A percentile compares a stretch with the other conserved stretches of the same genome.
Evolutionary conservation across 2,329 filamentous ascomycete species (phyloP).

Genomic region (Cordyceps javanica): DNA sequence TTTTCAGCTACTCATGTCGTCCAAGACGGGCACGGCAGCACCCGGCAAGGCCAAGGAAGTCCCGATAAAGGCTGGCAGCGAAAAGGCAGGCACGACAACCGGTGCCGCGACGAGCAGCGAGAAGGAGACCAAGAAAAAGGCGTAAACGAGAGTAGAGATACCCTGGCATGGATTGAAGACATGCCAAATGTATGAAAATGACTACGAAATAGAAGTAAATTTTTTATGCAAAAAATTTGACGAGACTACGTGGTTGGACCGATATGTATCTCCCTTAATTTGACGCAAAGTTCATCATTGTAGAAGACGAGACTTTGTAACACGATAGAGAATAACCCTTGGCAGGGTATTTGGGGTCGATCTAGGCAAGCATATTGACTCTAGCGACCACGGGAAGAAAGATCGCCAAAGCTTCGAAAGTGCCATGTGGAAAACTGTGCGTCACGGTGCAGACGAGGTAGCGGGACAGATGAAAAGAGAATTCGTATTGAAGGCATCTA

Average conservation of each 20-base stretch:
- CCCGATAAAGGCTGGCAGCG: slow-evolving; percentile 28
- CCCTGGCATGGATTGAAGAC: not conserved
- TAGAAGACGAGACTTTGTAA: slow-evolving; percentile 73
- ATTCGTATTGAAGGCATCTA: slow-evolving; percentile 7
- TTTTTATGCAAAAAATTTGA: not conserved
- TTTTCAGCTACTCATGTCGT: slow-evolving; percentile 40
- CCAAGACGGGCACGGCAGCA: slow-evolving; percentile 21
- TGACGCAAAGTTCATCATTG: slow-evolving; percentile 83
- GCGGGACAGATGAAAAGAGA: not conserved
- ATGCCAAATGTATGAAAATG: not conserved
- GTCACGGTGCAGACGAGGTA: not conserved
- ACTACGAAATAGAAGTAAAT: not conserved
- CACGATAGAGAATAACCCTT: slow-evolving; percentile 89
- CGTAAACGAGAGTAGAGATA: slow-evolving; percentile 12
- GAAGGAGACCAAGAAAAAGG: slow-evolving; percentile 26
- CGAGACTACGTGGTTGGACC: not conserved
- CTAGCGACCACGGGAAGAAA: slow-evolving; percentile 62
- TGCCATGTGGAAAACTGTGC: slow-evolving; percentile 43
- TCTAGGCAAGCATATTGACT: slow-evolving; percentile 88
- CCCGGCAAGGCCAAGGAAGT: slow-evolving; percentile 20
- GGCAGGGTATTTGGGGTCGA: slow-evolving; percentile 68
- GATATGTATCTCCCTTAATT: slow-evolving; percentile 66
- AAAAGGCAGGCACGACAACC: slow-evolving; percentile 18
- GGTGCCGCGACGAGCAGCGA: slow-evolving; percentile 12
- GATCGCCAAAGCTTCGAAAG: slow-evolving; percentile 88